Evolutionary conservation across 1,284 basidiomycete genomes (phyloP).

Genomic region (Farysia itapuensis): DNA sequence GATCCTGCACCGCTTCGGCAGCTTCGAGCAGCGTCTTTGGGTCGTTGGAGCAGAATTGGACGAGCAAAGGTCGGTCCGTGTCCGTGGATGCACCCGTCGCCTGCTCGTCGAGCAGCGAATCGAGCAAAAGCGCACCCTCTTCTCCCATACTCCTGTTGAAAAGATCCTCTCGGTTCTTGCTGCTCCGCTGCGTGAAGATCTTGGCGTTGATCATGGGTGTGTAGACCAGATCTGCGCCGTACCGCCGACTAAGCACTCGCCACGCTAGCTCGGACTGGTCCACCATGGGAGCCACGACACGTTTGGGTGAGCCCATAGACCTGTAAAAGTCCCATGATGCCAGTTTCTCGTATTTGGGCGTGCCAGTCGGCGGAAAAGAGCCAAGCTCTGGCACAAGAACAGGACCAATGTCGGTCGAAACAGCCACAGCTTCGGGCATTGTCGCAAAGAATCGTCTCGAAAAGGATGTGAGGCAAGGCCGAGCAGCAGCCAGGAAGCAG

Average conservation of each 20-base stretch:
- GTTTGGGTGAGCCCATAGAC: conserved; percentile 78
- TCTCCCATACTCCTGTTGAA: conserved; percentile 43
- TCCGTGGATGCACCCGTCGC: conserved; percentile 32
- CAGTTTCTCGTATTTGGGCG: conserved; percentile 65
- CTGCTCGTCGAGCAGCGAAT: not conserved
- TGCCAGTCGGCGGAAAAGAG: conserved; percentile 51
- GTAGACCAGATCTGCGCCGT: conserved; percentile 80
- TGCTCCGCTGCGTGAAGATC: conserved; percentile 67
- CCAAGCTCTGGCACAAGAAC: conserved; percentile 27
- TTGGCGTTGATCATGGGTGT: conserved; percentile 98
- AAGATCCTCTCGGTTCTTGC: conserved; percentile 34
- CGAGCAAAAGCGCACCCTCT: conserved; percentile 31
- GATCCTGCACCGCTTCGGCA: conserved; percentile 45
- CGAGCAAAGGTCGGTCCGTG: conserved; percentile 78
- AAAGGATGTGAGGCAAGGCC: too few species aligned
- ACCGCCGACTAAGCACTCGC: conserved; percentile 82
- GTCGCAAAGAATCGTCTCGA: not conserved
- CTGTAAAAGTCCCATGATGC: conserved; percentile 80
- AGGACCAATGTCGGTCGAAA: conserved; percentile 14
- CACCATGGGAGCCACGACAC: conserved; percentile 94
- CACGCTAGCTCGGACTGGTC: conserved; percentile 89
- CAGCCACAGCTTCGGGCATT: conserved; percentile 16
- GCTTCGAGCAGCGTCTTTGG: conserved; percentile 68
- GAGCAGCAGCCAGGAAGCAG: too few species aligned
- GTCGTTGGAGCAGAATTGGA: conserved; percentile 91